Base-by-base conservation (phyloP, 441 rosid genomes). In the Oxalis stricta region DNA sequence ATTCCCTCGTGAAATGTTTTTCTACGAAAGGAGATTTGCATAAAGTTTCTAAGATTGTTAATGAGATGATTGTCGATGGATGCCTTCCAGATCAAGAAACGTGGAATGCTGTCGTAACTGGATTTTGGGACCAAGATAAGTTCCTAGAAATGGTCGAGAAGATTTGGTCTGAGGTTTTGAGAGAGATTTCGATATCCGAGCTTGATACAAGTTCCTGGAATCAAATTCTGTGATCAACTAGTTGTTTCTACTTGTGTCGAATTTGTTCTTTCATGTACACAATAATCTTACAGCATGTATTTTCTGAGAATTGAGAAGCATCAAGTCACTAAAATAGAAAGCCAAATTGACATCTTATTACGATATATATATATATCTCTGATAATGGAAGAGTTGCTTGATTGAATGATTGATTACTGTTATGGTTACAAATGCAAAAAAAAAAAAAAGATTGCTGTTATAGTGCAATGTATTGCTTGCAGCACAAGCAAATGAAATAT, bases 11-110 rank as follows among this genome's bases (percentile, higher is more conserved):
- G 28, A 71, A 69, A 57, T 61, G 61, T 62, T 71, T 78, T 48
- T 70, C 66, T 44, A 48, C 64, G 59, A 77, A 68, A 52, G 79
- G 76, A 14, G 87, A 83, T 48, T 30, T 65, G 36, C 62, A 71
- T 16, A 82, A 71, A 64, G 84, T 72, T 44, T 57, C 63, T 56
- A 73, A 55, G 10, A 58, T 80, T 58, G 48, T 78, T 19, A 67
- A 80, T 32, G 93, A 82, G 53, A 77, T 85, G 81, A 60, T 71
- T 26, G 15, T 20, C 35, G 92, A 88, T 56, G 94, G 94, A 28
- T 75, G 72, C 47, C 51, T 62, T 28, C 79, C 83, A 21, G 68
- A 61, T 3, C 56, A 50, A 63, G 78, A 58, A 52, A 68, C 56
- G 20, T 81, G 88, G 94, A 53, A 35, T 41, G 41, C 45, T 32